Conservation (phyloP, 176 grass and related monocot species). For the Leersia perrieri region DNA sequence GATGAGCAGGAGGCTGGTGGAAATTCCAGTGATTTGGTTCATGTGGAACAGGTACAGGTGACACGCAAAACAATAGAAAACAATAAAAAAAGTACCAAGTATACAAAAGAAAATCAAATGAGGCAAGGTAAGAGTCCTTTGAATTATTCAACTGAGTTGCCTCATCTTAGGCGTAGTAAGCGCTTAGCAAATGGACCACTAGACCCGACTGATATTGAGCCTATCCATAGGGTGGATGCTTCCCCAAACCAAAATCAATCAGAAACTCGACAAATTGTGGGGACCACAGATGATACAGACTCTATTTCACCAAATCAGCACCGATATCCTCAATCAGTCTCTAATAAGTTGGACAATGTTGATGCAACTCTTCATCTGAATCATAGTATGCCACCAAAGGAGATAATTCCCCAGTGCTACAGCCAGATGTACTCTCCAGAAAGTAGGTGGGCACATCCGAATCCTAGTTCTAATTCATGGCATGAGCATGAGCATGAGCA, state of each 20-base stretch:
- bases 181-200: constrained; percentile 24
- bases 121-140: constrained; percentile 13
- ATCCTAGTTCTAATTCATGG: constrained; percentile 29
- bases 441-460: constrained; percentile 10
- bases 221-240: constrained; percentile 28
- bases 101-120: constrained; percentile 29
- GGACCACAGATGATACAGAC: neutral
- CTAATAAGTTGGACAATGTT: constrained; percentile 10
- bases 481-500: constrained; percentile 28
- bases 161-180: constrained; percentile 38
- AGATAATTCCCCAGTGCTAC: neutral
- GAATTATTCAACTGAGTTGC: constrained; percentile 19
- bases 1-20: constrained; percentile 16
- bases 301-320: constrained; percentile 5
- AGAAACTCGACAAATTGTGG: constrained; percentile 19
- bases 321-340: neutral
- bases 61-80: constrained; percentile 9
- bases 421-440: constrained; percentile 26
- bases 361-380: neutral
- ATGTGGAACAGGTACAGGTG: constrained; percentile 10
- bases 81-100: constrained; percentile 4
- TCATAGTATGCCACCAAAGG: constrained; percentile 6
- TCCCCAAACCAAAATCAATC: constrained; percentile 20
- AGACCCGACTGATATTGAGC: constrained; percentile 1
- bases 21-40: constrained; percentile 24